Evolutionary conservation across 192 early-diverging fungal genomes (phyloP).

Genomic region (Nowakowskiella sp.): DNA sequence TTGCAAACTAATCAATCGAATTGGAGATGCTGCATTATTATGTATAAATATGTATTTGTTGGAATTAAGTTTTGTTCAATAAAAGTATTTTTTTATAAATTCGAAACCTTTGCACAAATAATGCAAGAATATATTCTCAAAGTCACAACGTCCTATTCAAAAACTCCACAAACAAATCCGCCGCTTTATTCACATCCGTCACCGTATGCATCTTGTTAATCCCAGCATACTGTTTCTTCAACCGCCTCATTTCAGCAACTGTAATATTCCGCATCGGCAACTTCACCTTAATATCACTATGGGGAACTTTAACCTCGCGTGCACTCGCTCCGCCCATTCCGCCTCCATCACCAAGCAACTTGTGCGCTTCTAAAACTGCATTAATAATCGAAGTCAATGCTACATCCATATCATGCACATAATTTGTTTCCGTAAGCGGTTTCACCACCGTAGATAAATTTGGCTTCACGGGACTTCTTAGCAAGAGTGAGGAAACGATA

Average conservation of each 20-base stretch:
- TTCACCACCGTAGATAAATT: slow-evolving; percentile 84
- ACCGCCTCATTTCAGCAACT: slow-evolving; percentile 69
- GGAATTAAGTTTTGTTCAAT: no score
- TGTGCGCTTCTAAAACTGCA: slow-evolving; percentile 68
- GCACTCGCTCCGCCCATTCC: slow-evolving; percentile 48
- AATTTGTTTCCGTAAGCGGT: slow-evolving; percentile 84
- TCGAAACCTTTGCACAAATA: no score
- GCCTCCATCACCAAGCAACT: no score
- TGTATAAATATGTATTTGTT: no score
- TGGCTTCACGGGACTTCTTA: slow-evolving; percentile 65
- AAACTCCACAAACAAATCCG: slow-evolving; percentile 84
- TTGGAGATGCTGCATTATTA: no score
- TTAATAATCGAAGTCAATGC: slow-evolving; percentile 72
- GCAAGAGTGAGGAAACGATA: slow-evolving; percentile 71
- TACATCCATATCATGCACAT: slow-evolving; percentile 82
- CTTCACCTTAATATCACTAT: slow-evolving; percentile 31
- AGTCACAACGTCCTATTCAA: slow-evolving; percentile 89
- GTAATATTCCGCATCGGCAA: slow-evolving; percentile 69
- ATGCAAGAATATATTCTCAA: no score
- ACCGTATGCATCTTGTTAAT: slow-evolving; percentile 84
- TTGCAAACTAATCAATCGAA: no score
- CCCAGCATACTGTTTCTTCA: slow-evolving; percentile 73
- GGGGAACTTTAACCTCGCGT: slow-evolving; percentile 53
- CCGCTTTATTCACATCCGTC: slow-evolving; percentile 61
- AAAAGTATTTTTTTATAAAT: no score